Evolutionary conservation across 2,329 filamentous ascomycete genomes (phyloP), one percentile per base, ranked within the genome.

Genomic region (Curvularia sp.): DNA sequence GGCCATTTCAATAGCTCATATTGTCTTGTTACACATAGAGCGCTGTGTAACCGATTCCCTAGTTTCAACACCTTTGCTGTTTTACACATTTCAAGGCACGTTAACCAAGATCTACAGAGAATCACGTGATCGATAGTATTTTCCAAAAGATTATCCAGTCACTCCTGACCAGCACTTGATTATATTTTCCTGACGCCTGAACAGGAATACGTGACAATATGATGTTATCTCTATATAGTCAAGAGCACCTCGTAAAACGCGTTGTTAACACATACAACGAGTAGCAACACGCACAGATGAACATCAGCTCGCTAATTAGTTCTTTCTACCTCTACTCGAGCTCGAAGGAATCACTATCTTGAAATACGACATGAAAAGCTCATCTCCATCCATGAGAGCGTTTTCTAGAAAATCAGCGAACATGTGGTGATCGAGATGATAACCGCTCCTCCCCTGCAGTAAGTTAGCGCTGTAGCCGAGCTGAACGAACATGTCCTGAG

Each of bases 401-500:
- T n/a, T 36, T 36, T 36, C 15, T 36, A 36, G 32, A 12, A n/a
- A 5, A 36, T 13, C 15, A 6, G 13, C 15, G 32, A 36, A 12
- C n/a, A 42, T 27, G n/a, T 47, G 42, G 13, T 25, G 15, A 30
- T 41, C 25, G 25, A 13, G 15, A n/a, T 13, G n/a, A 36, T 36
- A 4, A 36, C 13, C 6, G 32, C 13, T 36, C 32, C 39, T 13
- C n/a, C n/a, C 34, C 39, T 13, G n/a, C 30, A 36, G 8, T 36
- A 4, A 34, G 41, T 53, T 38, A 36, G 28, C 23, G 50, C 38
- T 34, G 49, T 28, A 36, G 21, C 38, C 49, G 27, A 43, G 49
- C 49, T 27, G 19, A 43, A 23, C 32, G 18, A 25, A 21, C 7
- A 21, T 32, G 18, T 32, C 32, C 19, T 28, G 25, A 10, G 15